Conservation (phyloP, 2,329 filamentous ascomycete genomes). For the Cladosporium sp. region DNA sequence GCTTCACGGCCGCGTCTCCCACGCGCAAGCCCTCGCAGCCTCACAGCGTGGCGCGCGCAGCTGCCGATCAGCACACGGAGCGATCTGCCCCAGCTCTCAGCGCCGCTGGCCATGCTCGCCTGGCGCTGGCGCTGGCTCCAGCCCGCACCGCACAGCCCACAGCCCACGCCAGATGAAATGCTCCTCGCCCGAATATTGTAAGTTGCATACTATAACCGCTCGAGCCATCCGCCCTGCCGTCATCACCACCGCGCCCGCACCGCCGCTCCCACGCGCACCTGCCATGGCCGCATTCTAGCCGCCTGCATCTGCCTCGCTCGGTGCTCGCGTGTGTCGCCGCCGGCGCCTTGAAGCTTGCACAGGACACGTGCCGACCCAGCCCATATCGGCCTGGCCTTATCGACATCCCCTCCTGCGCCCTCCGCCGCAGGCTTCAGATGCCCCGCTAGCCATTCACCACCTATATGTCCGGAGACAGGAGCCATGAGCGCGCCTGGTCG, state of each 20-base stretch:
- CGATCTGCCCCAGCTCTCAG: too few relatives aligned
- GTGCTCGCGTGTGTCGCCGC: background rate
- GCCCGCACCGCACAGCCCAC: background rate
- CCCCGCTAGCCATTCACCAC: background rate
- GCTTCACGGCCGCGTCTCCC: too few relatives aligned
- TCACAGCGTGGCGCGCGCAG: too few relatives aligned
- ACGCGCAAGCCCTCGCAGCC: too few relatives aligned
- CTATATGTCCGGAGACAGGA: conserved; percentile 6
- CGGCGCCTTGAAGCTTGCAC: background rate
- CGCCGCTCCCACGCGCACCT: background rate
- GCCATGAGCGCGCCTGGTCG: conserved; percentile 11
- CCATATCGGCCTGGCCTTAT: background rate
- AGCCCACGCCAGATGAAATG: background rate
- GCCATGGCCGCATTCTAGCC: conserved; percentile 3
- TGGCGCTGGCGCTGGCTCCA: too few relatives aligned
- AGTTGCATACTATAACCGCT: background rate
- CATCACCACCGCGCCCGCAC: background rate
- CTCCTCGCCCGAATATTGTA: background rate
- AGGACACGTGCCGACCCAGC: too few relatives aligned
- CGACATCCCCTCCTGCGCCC: background rate
- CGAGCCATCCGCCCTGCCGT: background rate
- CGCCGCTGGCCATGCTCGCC: too few relatives aligned
- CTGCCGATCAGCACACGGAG: too few relatives aligned
- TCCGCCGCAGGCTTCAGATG: conserved; percentile 4
- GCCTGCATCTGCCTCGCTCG: background rate